Conservation (phyloP, 1,284 basidiomycete genomes). For the Fomitiporia mediterranea region DNA sequence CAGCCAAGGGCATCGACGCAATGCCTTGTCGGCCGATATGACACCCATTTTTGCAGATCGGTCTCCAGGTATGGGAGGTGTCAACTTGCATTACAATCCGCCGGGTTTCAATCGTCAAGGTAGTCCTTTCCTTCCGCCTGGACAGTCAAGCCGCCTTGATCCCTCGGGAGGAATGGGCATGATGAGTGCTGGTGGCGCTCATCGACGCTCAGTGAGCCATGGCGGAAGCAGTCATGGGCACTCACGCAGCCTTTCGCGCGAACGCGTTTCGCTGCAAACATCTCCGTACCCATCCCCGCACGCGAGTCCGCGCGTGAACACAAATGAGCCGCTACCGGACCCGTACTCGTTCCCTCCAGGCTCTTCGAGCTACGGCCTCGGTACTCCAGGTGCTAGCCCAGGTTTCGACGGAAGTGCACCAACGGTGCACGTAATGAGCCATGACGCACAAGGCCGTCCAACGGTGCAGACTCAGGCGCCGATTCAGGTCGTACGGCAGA, state of each 20-base stretch:
- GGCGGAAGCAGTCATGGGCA: slow-evolving; percentile 38
- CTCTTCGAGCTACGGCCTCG: slow-evolving; percentile 1
- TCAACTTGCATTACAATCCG: slow-evolving; percentile 35
- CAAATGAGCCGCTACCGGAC: slow-evolving; percentile 24
- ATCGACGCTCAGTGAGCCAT: slow-evolving; percentile 51
- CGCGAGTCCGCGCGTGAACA: slow-evolving; percentile 37
- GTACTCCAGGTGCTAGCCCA: slow-evolving; percentile 21
- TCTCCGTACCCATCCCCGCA: slow-evolving; percentile 57
- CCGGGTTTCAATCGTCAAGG: slow-evolving; percentile 37
- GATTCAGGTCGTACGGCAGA: slow-evolving; percentile 42
- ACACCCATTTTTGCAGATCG: slow-evolving; percentile 23
- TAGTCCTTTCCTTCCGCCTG: slow-evolving; percentile 10
- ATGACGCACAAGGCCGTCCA: slow-evolving; percentile 20
- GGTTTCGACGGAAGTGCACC: slow-evolving; percentile 17
- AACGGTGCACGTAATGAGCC: slow-evolving; percentile 23
- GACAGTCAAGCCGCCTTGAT: slow-evolving; percentile 1
- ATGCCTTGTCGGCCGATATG: slow-evolving; percentile 20
- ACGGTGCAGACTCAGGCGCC: slow-evolving; percentile 21
- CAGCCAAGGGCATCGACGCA: slow-evolving; percentile 45
- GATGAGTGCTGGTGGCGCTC: slow-evolving; percentile 20
- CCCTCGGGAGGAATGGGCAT: slow-evolving; percentile 1
- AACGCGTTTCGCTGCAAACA: slow-evolving; percentile 31
- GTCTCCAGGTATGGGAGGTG: slow-evolving; percentile 46
- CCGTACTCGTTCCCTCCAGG: slow-evolving; percentile 21
- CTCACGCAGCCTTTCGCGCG: slow-evolving; percentile 30